phyloP scores from a whole-genome alignment of 495 filamentous ascomycete genomes.

The Penicillium longicatenatum region DNA sequence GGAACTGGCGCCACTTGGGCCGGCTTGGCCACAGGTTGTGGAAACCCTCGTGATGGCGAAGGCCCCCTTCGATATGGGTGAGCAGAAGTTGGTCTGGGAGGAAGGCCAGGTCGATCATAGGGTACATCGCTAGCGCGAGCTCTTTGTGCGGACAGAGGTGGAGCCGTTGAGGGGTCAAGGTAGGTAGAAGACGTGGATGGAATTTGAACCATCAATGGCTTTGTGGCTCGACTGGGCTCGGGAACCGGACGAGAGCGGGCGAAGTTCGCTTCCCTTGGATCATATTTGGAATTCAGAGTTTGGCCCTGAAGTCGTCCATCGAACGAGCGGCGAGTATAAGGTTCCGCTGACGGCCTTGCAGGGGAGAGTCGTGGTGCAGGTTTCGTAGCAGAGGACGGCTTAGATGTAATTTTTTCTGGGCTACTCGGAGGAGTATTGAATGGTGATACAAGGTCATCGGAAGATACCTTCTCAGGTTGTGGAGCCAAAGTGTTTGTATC shows the following conservation, averaged over 20 bases:
- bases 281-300: slow-evolving; percentile 11
- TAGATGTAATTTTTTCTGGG: slow-evolving; percentile 55
- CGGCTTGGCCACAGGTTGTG: slow-evolving; percentile 16
- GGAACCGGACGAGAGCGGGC: slow-evolving; percentile 26
- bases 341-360: slow-evolving; percentile 27
- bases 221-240: slow-evolving; percentile 33
- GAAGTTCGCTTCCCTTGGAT: slow-evolving; percentile 36
- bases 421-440: slow-evolving; percentile 90
- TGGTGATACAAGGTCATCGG: slow-evolving; percentile 69
- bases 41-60: slow-evolving; percentile 36
- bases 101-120: slow-evolving; percentile 61
- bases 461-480: slow-evolving; percentile 30
- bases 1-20: slow-evolving; percentile 20
- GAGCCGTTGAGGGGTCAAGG: slow-evolving; percentile 25
- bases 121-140: slow-evolving; percentile 37
- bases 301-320: slow-evolving; percentile 28
- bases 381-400: slow-evolving; percentile 19
- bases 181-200: slow-evolving; percentile 26
- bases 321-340: slow-evolving; percentile 29
- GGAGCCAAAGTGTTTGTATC: slow-evolving; percentile 39
- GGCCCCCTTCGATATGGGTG: slow-evolving; percentile 24
- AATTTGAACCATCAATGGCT: slow-evolving; percentile 40
- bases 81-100: slow-evolving; percentile 47
- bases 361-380: slow-evolving; percentile 15
- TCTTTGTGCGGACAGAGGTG: slow-evolving; percentile 31